Evolutionary conservation across 1,284 basidiomycete species (phyloP).

Genomic region (Ustilago hordei): DNA sequence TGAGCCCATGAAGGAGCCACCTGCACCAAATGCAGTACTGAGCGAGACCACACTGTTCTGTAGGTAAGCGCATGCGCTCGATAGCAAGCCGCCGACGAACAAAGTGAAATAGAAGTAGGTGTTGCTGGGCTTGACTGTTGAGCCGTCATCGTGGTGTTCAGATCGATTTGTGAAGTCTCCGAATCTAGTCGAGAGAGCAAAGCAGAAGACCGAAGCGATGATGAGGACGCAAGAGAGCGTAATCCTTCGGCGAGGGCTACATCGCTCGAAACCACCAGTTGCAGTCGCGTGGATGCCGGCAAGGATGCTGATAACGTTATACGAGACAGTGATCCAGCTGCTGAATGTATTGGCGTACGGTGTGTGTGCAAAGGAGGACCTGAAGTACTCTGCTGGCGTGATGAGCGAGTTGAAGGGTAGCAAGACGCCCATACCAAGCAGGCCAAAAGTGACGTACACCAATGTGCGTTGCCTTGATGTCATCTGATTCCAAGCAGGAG

Average conservation of each 20-base stretch:
- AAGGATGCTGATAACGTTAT: slow-evolving; percentile 59
- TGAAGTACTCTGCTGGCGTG: slow-evolving; percentile 65
- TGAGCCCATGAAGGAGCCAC: slow-evolving; percentile 55
- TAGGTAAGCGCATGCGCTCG: slow-evolving; percentile 57
- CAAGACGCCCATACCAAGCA: slow-evolving; percentile 49
- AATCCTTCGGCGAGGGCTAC: slow-evolving; percentile 41
- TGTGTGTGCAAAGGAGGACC: slow-evolving; percentile 48
- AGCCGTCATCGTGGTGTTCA: background rate
- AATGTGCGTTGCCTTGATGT: slow-evolving; percentile 20
- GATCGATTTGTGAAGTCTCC: slow-evolving; percentile 4
- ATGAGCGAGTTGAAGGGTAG: slow-evolving; percentile 63
- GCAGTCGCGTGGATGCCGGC: slow-evolving; percentile 56
- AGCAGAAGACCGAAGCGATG: slow-evolving; percentile 38
- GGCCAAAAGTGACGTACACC: slow-evolving; percentile 50
- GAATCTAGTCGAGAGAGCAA: slow-evolving; percentile 42
- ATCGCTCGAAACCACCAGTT: slow-evolving; percentile 49
- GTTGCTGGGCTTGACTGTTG: slow-evolving; percentile 12
- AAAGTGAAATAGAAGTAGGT: slow-evolving; percentile 51
- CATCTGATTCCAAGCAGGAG: slow-evolving; percentile 48
- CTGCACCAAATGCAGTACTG: slow-evolving; percentile 56
- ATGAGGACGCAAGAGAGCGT: slow-evolving; percentile 37
- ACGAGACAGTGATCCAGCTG: slow-evolving; percentile 61
- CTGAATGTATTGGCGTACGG: slow-evolving; percentile 54
- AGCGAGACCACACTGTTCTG: slow-evolving; percentile 65
- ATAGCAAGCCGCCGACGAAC: slow-evolving; percentile 41